phyloP scores from a whole-genome alignment of 768 basidiomycete species.

The Grammothele lineata region DNA sequence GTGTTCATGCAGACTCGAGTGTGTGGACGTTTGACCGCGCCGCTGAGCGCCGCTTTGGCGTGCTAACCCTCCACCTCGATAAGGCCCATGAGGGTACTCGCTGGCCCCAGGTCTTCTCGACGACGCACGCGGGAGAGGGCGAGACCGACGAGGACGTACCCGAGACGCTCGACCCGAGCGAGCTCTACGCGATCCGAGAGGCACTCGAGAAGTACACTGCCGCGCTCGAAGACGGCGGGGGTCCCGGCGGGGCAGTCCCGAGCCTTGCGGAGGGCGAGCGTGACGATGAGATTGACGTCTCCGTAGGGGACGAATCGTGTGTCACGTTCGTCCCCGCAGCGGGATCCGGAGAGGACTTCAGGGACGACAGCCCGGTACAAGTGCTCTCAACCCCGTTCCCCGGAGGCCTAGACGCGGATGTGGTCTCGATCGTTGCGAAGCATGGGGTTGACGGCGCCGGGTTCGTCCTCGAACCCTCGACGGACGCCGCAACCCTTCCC shows the following conservation, averaged over 20 bases:
- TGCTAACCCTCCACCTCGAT: slow-evolving; percentile 81
- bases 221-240: slow-evolving; percentile 53
- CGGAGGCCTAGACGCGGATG: slow-evolving; percentile 28
- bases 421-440: slow-evolving; percentile 59
- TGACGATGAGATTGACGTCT: slow-evolving; percentile 83
- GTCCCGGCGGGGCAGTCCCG: slow-evolving; percentile 65
- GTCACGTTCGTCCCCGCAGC: slow-evolving; percentile 61
- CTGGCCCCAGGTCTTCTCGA: slow-evolving; percentile 85
- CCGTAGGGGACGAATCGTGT: slow-evolving; percentile 60
- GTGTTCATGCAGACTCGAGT: slow-evolving; percentile 70
- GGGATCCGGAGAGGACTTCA: slow-evolving; percentile 34
- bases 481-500: slow-evolving; percentile 10
- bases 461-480: slow-evolving; percentile 41
- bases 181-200: slow-evolving; percentile 75
- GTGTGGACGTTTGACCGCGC: slow-evolving; percentile 92
- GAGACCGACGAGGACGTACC: slow-evolving; percentile 60
- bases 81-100: slow-evolving; percentile 79
- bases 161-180: slow-evolving; percentile 85
- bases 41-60: slow-evolving; percentile 59
- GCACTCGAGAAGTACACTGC: slow-evolving; percentile 83
- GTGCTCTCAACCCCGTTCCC: slow-evolving; percentile 74
- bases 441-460: slow-evolving; percentile 70
- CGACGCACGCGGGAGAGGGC: slow-evolving; percentile 37
- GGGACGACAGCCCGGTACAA: slow-evolving; percentile 36
- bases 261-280: slow-evolving; percentile 85